Conservation (phyloP, 2,329 filamentous ascomycete genomes). For the Xylaria sp. region DNA sequence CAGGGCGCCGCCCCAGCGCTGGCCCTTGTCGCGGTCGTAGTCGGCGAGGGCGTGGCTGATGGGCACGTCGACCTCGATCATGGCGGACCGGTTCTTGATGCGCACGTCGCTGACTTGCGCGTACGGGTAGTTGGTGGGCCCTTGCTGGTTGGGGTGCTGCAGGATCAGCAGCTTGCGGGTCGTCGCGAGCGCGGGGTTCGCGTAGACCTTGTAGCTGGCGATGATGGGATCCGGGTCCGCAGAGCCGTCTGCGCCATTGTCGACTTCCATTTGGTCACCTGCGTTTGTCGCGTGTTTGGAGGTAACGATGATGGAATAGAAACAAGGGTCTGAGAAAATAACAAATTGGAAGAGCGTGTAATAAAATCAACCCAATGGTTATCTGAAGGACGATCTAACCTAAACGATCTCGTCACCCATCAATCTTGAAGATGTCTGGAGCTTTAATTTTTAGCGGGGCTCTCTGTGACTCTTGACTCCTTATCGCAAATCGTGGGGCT, state of each 20-base stretch:
- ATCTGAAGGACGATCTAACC: neutral
- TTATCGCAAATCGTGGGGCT: neutral
- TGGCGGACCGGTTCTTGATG: conserved; percentile 82
- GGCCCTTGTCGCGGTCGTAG: conserved; percentile 86
- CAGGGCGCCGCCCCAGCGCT: conserved; percentile 84
- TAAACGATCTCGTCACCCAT: neutral
- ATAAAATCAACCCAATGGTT: neutral
- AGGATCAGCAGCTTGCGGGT: conserved; percentile 80
- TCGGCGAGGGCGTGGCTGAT: conserved; percentile 73
- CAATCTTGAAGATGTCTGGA: neutral
- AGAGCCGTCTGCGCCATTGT: conserved; percentile 27
- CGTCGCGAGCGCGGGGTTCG: conserved; percentile 76
- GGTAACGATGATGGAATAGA: neutral
- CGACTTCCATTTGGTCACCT: conserved; percentile 36
- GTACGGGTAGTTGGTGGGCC: conserved; percentile 64
- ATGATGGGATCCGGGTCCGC: conserved; percentile 74
- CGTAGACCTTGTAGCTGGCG: conserved; percentile 83
- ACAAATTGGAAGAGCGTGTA: too few relatives aligned
- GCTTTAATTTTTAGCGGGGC: conserved; percentile 34
- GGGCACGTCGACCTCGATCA: conserved; percentile 93
- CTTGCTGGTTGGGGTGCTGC: conserved; percentile 84
- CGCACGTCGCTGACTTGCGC: conserved; percentile 78
- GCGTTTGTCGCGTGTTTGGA: neutral
- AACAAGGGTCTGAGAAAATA: neutral
- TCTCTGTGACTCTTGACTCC: conserved; percentile 13